A percentile compares a stretch with the other conserved stretches of the same genome.
Evolutionary conservation across 306 rosid species (phyloP).

Genomic region (Ammopiptanthus mongolicus): DNA sequence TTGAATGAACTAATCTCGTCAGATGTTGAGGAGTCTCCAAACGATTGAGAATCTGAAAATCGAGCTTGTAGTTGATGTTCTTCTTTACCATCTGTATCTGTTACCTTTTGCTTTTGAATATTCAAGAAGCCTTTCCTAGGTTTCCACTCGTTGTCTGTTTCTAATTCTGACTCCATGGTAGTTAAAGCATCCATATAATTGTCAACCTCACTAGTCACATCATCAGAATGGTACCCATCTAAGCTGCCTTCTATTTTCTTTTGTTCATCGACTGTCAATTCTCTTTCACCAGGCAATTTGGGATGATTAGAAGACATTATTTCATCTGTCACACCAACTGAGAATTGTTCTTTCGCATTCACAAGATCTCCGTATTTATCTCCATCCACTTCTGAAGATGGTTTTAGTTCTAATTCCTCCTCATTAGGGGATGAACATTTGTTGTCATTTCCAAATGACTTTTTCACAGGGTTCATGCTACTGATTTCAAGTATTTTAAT

Average conservation of each 20-base stretch:
- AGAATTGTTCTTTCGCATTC: constrained; percentile 46
- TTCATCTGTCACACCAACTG: constrained; percentile 34
- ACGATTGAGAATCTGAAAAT: constrained; percentile 59
- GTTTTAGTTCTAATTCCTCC: constrained; percentile 40
- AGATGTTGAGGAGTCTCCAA: constrained; percentile 53
- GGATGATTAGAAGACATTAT: constrained; percentile 31
- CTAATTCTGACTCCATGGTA: constrained; percentile 83
- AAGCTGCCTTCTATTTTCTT: constrained; percentile 44
- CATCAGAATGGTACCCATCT: constrained; percentile 67
- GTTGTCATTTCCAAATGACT: constrained; percentile 40
- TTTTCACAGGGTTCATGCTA: constrained; percentile 55
- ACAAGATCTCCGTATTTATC: constrained; percentile 36
- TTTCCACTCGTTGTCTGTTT: constrained; percentile 70
- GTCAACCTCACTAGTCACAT: constrained; percentile 77
- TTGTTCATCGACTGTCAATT: constrained; percentile 39
- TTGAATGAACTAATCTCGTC: constrained; percentile 59
- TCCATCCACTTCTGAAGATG: constrained; percentile 26
- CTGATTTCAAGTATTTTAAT: constrained; percentile 74
- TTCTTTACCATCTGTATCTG: constrained; percentile 40
- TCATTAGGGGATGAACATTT: constrained; percentile 45
- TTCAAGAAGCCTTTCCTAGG: constrained; percentile 38
- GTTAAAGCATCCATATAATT: constrained; percentile 87
- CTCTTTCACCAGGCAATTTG: constrained; percentile 38
- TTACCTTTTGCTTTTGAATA: constrained; percentile 28
- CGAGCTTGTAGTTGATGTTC: constrained; percentile 32